A percentile compares a stretch with the other conserved stretches of the same genome.
These are phyloP conservation scores for Elaeagnus macrophylla DNA, from an alignment of 306 rosid species.

Conservation along the genomic window DNA sequence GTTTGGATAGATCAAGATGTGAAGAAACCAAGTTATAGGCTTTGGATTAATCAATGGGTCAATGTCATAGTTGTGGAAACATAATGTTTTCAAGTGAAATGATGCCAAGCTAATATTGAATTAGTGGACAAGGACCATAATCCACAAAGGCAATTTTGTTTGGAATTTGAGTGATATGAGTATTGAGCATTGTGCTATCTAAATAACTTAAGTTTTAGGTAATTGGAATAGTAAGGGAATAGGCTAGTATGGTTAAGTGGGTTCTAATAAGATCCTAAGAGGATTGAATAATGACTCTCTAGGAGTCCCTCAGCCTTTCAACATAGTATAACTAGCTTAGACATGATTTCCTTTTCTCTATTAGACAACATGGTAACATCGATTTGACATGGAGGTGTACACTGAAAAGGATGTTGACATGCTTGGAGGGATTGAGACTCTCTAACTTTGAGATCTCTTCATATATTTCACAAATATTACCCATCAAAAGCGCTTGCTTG, in stretches of 20 bases:
- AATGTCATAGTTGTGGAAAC: constrained; percentile 26
- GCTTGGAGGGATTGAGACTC: constrained; percentile 48
- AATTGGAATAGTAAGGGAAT: constrained; percentile 50
- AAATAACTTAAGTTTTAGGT: constrained; percentile 25
- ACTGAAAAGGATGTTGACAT: constrained; percentile 74
- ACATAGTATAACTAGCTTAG: constrained; percentile 49
- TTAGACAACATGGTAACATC: constrained; percentile 37
- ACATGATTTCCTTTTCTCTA: constrained; percentile 30
- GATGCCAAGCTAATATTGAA: constrained; percentile 28
- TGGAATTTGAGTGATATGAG: constrained; percentile 10
- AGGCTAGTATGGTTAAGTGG: constrained; percentile 45
- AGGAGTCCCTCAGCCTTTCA: constrained; percentile 54
- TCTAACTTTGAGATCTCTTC: constrained; percentile 44
- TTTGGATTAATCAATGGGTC: constrained; percentile 22
- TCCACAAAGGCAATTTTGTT: constrained; percentile 26
- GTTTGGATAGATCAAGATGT: constrained; percentile 18
- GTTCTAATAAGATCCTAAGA: constrained; percentile 34
- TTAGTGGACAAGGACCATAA: constrained; percentile 29
- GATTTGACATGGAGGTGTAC: constrained; percentile 50
- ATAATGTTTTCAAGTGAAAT: constrained; percentile 5
- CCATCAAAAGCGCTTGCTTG: constrained; percentile 36
- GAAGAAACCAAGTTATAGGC: constrained; percentile 17
- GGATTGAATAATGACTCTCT: constrained; percentile 46
- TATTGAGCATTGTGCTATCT: constrained; percentile 17
- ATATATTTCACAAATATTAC: constrained; percentile 36